phyloP scores from a whole-genome alignment of 2,329 filamentous ascomycete genomes.

The Cyclaneusma minus region DNA sequence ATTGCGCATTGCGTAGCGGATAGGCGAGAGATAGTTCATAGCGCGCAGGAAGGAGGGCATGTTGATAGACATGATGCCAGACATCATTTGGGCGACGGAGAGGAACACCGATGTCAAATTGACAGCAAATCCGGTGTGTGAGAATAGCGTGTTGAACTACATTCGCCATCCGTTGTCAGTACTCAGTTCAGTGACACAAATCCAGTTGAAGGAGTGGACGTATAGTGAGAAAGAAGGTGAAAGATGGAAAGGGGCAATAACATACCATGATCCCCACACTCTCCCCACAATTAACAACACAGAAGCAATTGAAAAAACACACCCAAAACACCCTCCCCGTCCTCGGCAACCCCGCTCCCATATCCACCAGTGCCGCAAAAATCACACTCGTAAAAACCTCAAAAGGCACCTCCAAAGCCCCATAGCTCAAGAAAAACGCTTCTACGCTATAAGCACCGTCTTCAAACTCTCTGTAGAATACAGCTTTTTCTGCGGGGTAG shows the following conservation, averaged over 20 bases:
- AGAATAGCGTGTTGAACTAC: conserved; percentile 58
- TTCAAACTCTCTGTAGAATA: conserved; percentile 64
- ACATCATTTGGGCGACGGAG: conserved; percentile 55
- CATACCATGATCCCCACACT: conserved; percentile 51
- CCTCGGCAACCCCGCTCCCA: conserved; percentile 49
- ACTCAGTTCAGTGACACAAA: background rate
- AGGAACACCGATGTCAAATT: conserved; percentile 57
- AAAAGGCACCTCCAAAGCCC: conserved; percentile 55
- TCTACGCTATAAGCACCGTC: conserved; percentile 58
- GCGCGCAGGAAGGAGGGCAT: conserved; percentile 50
- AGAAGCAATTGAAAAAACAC: conserved; percentile 53
- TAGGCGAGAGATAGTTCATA: conserved; percentile 57
- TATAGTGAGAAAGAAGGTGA: background rate
- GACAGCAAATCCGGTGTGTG: conserved; percentile 61
- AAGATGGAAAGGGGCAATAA: conserved; percentile 1
- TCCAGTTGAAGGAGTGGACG: background rate
- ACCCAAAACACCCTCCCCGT: conserved; percentile 52
- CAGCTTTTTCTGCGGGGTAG: conserved; percentile 56
- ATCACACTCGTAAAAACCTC: conserved; percentile 49
- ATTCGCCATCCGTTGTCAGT: background rate
- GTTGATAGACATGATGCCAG: conserved; percentile 53
- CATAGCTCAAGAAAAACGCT: conserved; percentile 57
- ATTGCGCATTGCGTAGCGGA: conserved; percentile 54
- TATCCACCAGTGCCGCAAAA: conserved; percentile 46
- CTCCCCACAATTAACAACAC: conserved; percentile 60